Evolutionary conservation across 371 early-diverging fungal species (phyloP).

Genomic region (Actinomucor elegans): DNA sequence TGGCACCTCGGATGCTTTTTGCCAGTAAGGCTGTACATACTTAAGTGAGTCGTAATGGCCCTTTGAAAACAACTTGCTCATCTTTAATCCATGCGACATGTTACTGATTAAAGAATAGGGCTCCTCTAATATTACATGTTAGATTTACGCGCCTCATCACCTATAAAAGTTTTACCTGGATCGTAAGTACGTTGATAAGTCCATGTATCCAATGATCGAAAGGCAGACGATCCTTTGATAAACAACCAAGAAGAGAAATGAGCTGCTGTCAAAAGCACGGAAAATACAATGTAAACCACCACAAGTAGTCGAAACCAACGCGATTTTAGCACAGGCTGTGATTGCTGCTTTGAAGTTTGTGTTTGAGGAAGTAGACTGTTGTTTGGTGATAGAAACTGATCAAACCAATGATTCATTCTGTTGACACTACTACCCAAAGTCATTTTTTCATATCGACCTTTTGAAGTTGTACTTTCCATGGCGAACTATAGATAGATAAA

Average conservation of each 20-base stretch:
- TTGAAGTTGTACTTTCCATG: too few relatives aligned
- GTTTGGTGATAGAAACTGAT: conserved; percentile 4
- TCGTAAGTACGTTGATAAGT: conserved; percentile 42
- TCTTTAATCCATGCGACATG: conserved; percentile 45
- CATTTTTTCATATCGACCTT: too few relatives aligned
- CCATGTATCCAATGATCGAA: background rate
- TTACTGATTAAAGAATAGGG: conserved; percentile 35
- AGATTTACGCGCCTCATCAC: too few relatives aligned
- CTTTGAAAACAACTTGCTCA: conserved; percentile 45
- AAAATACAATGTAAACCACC: conserved; percentile 39
- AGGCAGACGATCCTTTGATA: background rate
- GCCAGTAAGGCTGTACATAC: conserved; percentile 32
- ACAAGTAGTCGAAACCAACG: conserved; percentile 28
- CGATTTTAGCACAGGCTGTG: conserved; percentile 15
- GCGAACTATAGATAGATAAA: background rate
- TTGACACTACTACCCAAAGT: background rate
- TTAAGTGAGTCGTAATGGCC: conserved; percentile 20
- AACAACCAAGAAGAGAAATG: conserved; percentile 32
- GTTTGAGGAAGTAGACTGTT: conserved; percentile 4
- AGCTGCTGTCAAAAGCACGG: conserved; percentile 30
- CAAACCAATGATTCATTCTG: conserved; percentile 8
- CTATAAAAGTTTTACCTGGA: conserved; percentile 22
- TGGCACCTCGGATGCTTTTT: conserved; percentile 24
- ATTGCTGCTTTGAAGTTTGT: conserved; percentile 7
- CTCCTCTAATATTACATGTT: conserved; percentile 12